Base-by-base conservation (phyloP, 2,329 filamentous ascomycete species). In the Aspergillus terreus region DNA sequence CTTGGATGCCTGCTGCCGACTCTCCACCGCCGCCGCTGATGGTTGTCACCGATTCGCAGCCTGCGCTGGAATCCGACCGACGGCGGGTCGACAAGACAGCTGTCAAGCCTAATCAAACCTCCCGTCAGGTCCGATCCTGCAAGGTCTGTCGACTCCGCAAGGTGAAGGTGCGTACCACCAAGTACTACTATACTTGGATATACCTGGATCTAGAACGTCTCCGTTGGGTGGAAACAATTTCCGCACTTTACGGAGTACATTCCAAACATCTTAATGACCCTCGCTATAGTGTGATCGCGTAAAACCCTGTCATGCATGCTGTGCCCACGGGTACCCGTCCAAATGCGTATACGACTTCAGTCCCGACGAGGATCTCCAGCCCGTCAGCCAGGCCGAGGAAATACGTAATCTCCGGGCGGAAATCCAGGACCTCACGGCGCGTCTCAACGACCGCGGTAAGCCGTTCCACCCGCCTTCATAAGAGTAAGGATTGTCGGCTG, bases 261-360 rank as follows among this genome's bases (percentile, higher is more conserved):
- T 19, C 19, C 19, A 19, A 6, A 23, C 23, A 23, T 23, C 23
- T 23, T 7, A 52, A 50, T 49, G 38, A 47, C 50, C n/a, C 30
- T 9, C 21, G 43, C 27, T 25, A 45, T 58, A 71, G 68, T 71
- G 69, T 55, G 69, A 71, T 51, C 68, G 69, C 44, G 64, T 71
- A 23, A 67, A 67, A 50, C 69, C 69, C 49, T 71, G 68, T 51
- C 68, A 71, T 52, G 68, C 69, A 47, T 71, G 69, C 53, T 71
- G 69, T 51, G 67, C 69, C 6, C 68, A 71, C 56, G 69, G 69
- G 4, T 69, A 71, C 46, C 69, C 69, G 1, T 71, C 69, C 14
- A 66, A 68, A 57, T 71, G 69, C 49, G 62, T 67, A 10, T 71
- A 71, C 52, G 68, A 71, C n/a, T 56, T 51, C 6, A 49, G 61